Conservation (phyloP, 2,329 filamentous ascomycete species). For the Hymenoscyphus scutula region DNA sequence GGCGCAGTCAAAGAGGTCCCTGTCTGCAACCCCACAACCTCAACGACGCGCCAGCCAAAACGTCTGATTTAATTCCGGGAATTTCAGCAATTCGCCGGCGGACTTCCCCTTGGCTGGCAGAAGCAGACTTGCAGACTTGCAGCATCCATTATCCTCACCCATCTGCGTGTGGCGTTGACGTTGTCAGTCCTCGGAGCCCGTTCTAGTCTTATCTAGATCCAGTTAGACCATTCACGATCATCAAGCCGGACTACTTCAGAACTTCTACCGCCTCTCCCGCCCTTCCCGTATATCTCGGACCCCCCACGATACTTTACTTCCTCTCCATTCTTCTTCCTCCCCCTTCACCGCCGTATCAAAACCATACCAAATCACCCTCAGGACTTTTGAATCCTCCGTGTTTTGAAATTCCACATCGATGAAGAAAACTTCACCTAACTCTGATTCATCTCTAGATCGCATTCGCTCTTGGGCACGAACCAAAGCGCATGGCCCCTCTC, state of each 20-base stretch:
- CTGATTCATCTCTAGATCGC: constrained; percentile 52
- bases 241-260: not conserved
- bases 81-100: not conserved
- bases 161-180: not conserved
- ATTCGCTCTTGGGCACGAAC: constrained; percentile 54
- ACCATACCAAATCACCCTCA: not conserved
- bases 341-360: not conserved
- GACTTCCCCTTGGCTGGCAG: not conserved
- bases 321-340: not conserved
- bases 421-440: constrained; percentile 57
- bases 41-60: not conserved
- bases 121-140: too few species aligned
- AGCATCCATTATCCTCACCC: not conserved
- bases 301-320: not conserved
- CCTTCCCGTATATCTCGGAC: too few species aligned
- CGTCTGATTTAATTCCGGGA: not conserved
- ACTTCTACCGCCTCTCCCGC: constrained; percentile 7
- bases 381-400: constrained; percentile 4
- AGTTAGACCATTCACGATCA: not conserved
- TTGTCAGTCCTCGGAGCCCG: not conserved
- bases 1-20: not conserved
- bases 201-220: not conserved
- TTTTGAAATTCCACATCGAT: constrained; percentile 46
- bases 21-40: not conserved
- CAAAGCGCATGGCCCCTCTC: constrained; percentile 52